Evolutionary conservation across 306 rosid species (phyloP).

Genomic region (Cucumis melo): DNA sequence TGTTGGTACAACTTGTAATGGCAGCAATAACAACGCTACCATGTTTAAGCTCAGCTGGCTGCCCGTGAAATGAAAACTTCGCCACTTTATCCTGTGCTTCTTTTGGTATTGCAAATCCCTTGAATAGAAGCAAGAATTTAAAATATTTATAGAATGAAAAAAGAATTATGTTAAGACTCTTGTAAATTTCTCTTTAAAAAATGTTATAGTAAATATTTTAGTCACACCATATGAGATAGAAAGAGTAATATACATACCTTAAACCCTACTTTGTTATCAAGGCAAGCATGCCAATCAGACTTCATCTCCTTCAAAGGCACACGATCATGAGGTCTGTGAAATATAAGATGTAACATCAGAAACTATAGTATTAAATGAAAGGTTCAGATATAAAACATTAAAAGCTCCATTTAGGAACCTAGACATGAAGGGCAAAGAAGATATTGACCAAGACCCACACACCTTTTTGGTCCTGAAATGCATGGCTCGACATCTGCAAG

Average conservation of each 20-base stretch:
- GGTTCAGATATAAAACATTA: not conserved
- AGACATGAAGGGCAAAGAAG: not conserved
- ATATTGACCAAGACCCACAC: not conserved
- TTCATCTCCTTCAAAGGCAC: slow-evolving; percentile 82
- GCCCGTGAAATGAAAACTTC: slow-evolving; percentile 75
- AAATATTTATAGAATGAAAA: not conserved
- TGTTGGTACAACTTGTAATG: slow-evolving; percentile 90
- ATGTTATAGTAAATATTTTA: not conserved
- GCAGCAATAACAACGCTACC: slow-evolving; percentile 95
- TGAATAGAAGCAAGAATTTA: slow-evolving; percentile 5
- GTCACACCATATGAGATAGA: not conserved
- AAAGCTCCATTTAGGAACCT: slow-evolving; percentile 1
- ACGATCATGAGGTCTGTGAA: slow-evolving; percentile 77
- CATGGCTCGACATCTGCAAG: slow-evolving; percentile 78
- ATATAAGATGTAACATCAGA: not conserved
- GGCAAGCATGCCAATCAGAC: slow-evolving; percentile 86
- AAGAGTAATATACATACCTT: slow-evolving; percentile 39
- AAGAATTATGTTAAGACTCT: not conserved
- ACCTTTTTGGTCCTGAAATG: slow-evolving; percentile 96
- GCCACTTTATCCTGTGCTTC: slow-evolving; percentile 63
- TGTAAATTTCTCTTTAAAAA: not conserved
- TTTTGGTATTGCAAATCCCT: slow-evolving; percentile 93
- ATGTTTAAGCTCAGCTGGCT: slow-evolving; percentile 79
- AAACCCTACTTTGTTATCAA: slow-evolving; percentile 88
- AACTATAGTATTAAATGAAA: not conserved